A percentile compares a stretch with the other conserved stretches of the same genome.
Conservation (phyloP, 371 early-diverging fungal species). For the Cokeromyces recurvatus region DNA sequence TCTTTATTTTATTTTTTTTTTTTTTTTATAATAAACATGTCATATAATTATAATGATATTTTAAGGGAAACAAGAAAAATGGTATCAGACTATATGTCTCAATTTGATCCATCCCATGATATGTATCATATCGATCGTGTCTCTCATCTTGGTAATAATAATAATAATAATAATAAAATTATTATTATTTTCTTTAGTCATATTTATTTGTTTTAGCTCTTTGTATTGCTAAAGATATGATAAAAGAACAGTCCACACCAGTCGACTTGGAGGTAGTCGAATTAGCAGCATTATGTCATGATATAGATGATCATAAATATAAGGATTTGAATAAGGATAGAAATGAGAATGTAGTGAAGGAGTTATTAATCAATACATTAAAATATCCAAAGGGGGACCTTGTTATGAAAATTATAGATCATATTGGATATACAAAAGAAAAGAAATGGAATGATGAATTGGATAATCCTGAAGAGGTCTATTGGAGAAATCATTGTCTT, state of each 20-base stretch:
- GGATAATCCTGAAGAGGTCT: slow-evolving; percentile 23
- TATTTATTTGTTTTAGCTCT: slow-evolving; percentile 21
- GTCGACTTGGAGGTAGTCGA: slow-evolving; percentile 62
- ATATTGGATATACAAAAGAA: slow-evolving; percentile 74
- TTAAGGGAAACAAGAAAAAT: slow-evolving; percentile 40
- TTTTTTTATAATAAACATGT: neutral
- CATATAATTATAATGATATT: slow-evolving; percentile 16
- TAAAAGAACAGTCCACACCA: slow-evolving; percentile 4
- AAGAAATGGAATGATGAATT: slow-evolving; percentile 45
- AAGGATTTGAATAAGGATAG: slow-evolving; percentile 36
- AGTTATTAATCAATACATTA: slow-evolving; percentile 36
- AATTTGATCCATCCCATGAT: slow-evolving; percentile 75
- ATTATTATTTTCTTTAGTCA: neutral
- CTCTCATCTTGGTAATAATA: slow-evolving; percentile 46
- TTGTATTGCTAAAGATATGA: slow-evolving; percentile 34
- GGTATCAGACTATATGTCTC: slow-evolving; percentile 63
- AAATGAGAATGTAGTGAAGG: neutral
- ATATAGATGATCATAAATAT: slow-evolving; percentile 75
- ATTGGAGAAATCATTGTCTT: slow-evolving; percentile 54
- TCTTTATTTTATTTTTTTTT: neutral
- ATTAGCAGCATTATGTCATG: slow-evolving; percentile 73
- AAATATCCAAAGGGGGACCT: slow-evolving; percentile 34
- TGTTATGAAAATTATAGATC: slow-evolving; percentile 58
- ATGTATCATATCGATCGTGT: slow-evolving; percentile 76
- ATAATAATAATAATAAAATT: neutral